A percentile compares a stretch with the other conserved stretches of the same genome.
phyloP scores from a whole-genome alignment of 2,329 filamentous ascomycete species.

The Ilyonectria sp. region DNA sequence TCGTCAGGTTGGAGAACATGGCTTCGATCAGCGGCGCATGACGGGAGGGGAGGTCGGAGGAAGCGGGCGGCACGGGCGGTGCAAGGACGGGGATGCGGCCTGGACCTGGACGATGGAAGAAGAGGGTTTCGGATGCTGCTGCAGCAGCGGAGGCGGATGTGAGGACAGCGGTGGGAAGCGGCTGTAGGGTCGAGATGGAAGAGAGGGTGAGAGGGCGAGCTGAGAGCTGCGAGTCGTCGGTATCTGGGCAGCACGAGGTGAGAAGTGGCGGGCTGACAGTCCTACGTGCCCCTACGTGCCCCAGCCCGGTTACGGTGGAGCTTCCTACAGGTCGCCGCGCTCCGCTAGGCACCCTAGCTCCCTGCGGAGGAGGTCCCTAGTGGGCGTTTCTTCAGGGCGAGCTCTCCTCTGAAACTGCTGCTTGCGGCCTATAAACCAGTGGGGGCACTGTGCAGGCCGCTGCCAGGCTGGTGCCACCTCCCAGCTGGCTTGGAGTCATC shows the following conservation, averaged over 20 bases:
- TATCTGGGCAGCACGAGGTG: conserved; percentile 9
- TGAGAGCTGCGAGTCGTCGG: conserved; percentile 1
- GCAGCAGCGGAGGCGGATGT: not conserved
- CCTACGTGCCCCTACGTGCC: conserved; percentile 2
- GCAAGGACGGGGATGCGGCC: conserved; percentile 33
- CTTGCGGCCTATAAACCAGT: not conserved
- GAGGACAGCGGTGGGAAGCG: not conserved
- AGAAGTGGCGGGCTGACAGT: conserved; percentile 4
- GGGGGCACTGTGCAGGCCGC: not conserved
- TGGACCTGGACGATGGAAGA: not conserved
- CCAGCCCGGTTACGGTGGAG: conserved; percentile 8
- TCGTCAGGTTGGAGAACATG: conserved; percentile 77
- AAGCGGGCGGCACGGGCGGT: conserved; percentile 32
- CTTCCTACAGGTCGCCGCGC: conserved; percentile 5
- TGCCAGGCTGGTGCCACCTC: not conserved
- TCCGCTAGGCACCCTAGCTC: conserved; percentile 7
- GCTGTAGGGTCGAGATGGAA: conserved; percentile 15
- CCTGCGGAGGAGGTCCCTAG: not conserved
- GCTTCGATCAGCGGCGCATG: conserved; percentile 59
- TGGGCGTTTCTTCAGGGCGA: conserved; percentile 18
- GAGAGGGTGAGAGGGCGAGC: conserved; percentile 5
- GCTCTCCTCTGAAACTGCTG: conserved; percentile 11
- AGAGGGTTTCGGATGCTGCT: not conserved
- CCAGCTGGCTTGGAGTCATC: not conserved
- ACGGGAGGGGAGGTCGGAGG: conserved; percentile 45